Evolutionary conservation across 768 basidiomycete species (phyloP), one percentile per base, ranked within the genome.

Genomic region (Termitomyces sp.): DNA sequence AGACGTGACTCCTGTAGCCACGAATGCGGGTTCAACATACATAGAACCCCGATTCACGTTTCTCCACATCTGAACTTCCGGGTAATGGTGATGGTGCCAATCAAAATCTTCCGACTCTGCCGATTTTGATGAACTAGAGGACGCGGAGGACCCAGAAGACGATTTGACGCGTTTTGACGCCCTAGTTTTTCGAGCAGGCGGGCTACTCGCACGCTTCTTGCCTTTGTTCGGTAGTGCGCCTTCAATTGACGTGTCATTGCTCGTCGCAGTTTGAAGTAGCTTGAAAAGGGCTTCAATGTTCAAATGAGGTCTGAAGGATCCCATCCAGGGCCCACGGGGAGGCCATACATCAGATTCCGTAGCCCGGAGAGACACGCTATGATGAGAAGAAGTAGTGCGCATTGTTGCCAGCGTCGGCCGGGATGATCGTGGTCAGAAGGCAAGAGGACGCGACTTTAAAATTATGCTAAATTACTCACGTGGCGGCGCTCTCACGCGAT

Each of bases 211-310:
- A 48, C 66, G 68, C 46, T 68, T 70, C 52, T 66, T 67, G 28
- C 67, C 70, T n/a, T 69, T 74, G 18, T 32, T 54, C 15, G 1
- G 46, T 4, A 53, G 4, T 18, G 28, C 13, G 0, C 32, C 32
- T n/a, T 51, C 50, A 36, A 65, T 56, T 35, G 59, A 39, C 36
- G 59, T 60, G 57, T 70, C 67, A 35, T 63, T 56, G 44, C 55
- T 62, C 36, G 67, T 63, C 32, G 61, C 58, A 3, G 60, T 40
- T 57, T 71, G 63, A 20, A 75, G 65, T 7, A 73, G 51, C 28
- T 63, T 51, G 39, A 61, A 46, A 13, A 75, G 62, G 5, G 61
- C 62, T n/a, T 62, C 60, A 12, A 75, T 36, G 44, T 73, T 71
- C 52, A 75, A 58, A 18, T 62, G 59, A 18, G 72, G 73, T 51